Conservation (phyloP, 1,284 basidiomycete species). For the Chiua sp. region DNA sequence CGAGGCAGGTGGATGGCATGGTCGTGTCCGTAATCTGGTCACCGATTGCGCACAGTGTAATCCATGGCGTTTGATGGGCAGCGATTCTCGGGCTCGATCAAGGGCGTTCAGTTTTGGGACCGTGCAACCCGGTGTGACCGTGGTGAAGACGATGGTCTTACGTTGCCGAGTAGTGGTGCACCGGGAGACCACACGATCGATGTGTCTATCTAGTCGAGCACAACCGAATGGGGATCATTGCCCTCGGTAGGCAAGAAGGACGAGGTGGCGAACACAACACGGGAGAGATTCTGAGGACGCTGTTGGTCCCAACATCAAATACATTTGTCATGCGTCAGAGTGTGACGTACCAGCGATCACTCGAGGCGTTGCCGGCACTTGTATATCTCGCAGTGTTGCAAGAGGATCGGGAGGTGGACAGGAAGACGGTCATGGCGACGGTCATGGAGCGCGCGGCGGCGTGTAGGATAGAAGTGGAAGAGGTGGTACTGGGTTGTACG, state of each 20-base stretch:
- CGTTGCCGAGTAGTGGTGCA: constrained; percentile 51
- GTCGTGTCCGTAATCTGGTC: too few relatives aligned
- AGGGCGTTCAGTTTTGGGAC: constrained; percentile 70
- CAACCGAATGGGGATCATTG: constrained; percentile 14
- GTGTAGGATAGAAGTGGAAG: constrained; percentile 60
- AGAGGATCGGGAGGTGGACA: constrained; percentile 57
- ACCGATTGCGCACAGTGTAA: too few relatives aligned
- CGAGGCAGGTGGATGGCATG: too few relatives aligned
- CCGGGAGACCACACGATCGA: constrained; percentile 73
- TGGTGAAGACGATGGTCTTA: constrained; percentile 58
- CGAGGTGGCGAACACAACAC: constrained; percentile 8
- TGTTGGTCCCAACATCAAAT: constrained; percentile 58
- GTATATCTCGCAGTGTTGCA: constrained; percentile 65
- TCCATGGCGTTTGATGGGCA: too few relatives aligned
- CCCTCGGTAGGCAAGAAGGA: constrained; percentile 12
- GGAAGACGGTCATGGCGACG: too few relatives aligned
- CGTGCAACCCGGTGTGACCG: constrained; percentile 58
- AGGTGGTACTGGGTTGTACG: constrained; percentile 50
- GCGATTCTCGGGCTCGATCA: constrained; percentile 69
- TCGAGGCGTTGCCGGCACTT: constrained; percentile 29
- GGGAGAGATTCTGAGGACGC: constrained; percentile 67
- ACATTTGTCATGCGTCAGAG: constrained; percentile 58
- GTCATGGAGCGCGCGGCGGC: constrained; percentile 57
- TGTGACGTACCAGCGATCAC: constrained; percentile 52
- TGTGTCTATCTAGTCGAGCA: constrained; percentile 73